Evolutionary conservation across 2,329 filamentous ascomycete genomes (phyloP), one percentile per base, ranked within the genome.

Genomic region (Hymenotorrendiella dingleyae): DNA sequence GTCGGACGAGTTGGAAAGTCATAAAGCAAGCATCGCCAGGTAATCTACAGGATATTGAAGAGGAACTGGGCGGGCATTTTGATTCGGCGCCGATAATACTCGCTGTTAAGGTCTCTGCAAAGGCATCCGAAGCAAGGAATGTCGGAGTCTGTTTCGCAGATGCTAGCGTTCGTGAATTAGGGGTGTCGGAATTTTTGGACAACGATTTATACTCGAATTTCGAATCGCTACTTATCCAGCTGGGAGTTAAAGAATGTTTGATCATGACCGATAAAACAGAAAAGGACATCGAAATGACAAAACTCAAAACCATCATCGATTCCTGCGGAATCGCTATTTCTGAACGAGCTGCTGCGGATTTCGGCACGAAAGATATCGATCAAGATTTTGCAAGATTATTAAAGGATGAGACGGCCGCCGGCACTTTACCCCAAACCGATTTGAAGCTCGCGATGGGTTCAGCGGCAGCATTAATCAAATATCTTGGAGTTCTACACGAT

Each of bases 191-290:
- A 62, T 98, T 98, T 53, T 77, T 95, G n/a, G 93, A 98, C 71
- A 98, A 97, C 60, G 93, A 98, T 61, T 73, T 96, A 8, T 98
- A 94, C 68, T 97, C 91, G 40, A 98, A 98, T 63, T 94, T 98
- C 54, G 93, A 98, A 67, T 89, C 90, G 3, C 74, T 98, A 14
- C 78, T 98, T 40, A 98, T 98, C 53, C 94, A 98, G 62, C 78
- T 98, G 3, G 93, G 93, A 5, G 88, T 96, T 16, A 93, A 89
- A 61, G 93, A 98, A 64, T 96, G 90, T 58, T 68, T 98, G 22
- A 67, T 98, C n/a, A 84, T 88, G 56, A 67, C 79, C 16, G 90
- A 97, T 59, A 77, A 79, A 45, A 69, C 75, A 4, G 84, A 86
- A 47, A 95, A 94, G 62, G 90, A 98, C 58, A 79, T 86, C 0